Percentiles rank a stretch among this genome's conserved stretches.
These are phyloP conservation scores for Xylariaceae sp. DNA, from an alignment of 2,329 filamentous ascomycete genomes.

Conservation along the genomic window DNA sequence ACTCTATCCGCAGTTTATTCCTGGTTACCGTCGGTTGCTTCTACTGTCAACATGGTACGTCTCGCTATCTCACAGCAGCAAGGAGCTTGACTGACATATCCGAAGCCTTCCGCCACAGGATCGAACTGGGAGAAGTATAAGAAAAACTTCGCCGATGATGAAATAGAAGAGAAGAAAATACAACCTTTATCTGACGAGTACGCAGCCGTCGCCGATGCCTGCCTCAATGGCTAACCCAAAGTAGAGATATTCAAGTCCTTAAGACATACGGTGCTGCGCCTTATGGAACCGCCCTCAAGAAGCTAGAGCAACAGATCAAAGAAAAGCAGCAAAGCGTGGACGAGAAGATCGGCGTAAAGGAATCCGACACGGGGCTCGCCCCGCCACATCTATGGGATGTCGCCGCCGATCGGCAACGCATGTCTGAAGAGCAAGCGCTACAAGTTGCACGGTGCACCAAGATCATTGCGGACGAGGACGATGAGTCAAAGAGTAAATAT, in stretches of 20 bases:
- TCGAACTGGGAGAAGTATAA: slow-evolving; percentile 97
- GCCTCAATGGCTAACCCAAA: slow-evolving; percentile 22
- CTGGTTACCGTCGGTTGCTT: slow-evolving; percentile 3
- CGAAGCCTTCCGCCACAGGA: slow-evolving; percentile 87
- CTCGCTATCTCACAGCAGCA: background rate
- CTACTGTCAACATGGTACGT: slow-evolving; percentile 29
- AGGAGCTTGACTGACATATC: slow-evolving; percentile 22
- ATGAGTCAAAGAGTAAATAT: slow-evolving; percentile 98
- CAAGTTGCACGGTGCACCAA: slow-evolving; percentile 98
- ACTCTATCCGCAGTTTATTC: background rate
- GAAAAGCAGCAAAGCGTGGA: slow-evolving; percentile 98
- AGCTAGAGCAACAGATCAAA: slow-evolving; percentile 98
- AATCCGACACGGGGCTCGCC: slow-evolving; percentile 97
- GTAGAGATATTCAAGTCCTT: slow-evolving; percentile 95
- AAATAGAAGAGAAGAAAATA: slow-evolving; percentile 99
- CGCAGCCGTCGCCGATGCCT: slow-evolving; percentile 35
- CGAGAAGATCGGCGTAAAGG: slow-evolving; percentile 95
- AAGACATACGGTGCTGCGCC: slow-evolving; percentile 98
- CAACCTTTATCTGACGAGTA: slow-evolving; percentile 95
- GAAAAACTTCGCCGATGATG: slow-evolving; percentile 95
- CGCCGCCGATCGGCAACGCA: slow-evolving; percentile 94
- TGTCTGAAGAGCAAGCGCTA: slow-evolving; percentile 95
- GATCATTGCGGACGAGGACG: slow-evolving; percentile 96
- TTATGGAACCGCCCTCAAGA: slow-evolving; percentile 89
- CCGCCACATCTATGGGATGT: slow-evolving; percentile 99